These are phyloP conservation scores for Euphrasia confusa DNA, from an alignment of 257 asterid species.

Conservation along the genomic window DNA sequence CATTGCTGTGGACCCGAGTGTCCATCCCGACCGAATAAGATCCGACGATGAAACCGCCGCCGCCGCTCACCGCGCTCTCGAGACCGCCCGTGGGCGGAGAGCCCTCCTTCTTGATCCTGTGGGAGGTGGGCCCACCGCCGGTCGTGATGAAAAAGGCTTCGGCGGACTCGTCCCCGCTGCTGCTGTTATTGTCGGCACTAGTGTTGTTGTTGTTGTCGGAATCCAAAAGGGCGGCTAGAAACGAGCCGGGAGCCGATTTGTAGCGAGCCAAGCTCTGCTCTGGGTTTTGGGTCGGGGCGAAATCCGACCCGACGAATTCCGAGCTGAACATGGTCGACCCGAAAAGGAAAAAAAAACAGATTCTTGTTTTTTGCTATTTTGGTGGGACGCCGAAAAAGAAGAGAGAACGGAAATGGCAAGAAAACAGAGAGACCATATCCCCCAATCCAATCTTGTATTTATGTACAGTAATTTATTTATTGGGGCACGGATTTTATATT, in stretches of 20 bases:
- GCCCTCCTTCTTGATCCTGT: conserved; percentile 47
- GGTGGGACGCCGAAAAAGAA: conserved; percentile 7
- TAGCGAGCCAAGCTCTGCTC: conserved; percentile 42
- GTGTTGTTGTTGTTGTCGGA: conserved; percentile 9
- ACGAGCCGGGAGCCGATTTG: conserved; percentile 81
- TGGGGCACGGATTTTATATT: conserved; percentile 15
- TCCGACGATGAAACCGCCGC: conserved; percentile 49
- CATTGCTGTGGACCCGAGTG: conserved; percentile 27
- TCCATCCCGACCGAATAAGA: conserved; percentile 52
- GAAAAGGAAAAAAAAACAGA: not conserved
- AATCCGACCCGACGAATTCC: conserved; percentile 38
- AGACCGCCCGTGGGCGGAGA: conserved; percentile 27
- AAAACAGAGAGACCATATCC: not conserved
- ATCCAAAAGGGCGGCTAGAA: conserved; percentile 48
- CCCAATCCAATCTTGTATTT: conserved; percentile 20
- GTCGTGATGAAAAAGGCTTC: conserved; percentile 42
- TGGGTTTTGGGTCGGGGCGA: conserved; percentile 22
- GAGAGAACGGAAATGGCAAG: conserved; percentile 19
- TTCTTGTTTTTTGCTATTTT: not conserved
- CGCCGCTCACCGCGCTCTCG: conserved; percentile 42
- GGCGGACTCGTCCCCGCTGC: conserved; percentile 55
- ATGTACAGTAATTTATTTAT: conserved; percentile 15
- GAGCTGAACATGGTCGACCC: conserved; percentile 40
- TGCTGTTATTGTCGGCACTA: too few species aligned
- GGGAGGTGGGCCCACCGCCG: conserved; percentile 24